A percentile compares a stretch with the other conserved stretches of the same genome.
phyloP scores from a whole-genome alignment of 345 rosid species.

The Bruguiera gymnorhiza region DNA sequence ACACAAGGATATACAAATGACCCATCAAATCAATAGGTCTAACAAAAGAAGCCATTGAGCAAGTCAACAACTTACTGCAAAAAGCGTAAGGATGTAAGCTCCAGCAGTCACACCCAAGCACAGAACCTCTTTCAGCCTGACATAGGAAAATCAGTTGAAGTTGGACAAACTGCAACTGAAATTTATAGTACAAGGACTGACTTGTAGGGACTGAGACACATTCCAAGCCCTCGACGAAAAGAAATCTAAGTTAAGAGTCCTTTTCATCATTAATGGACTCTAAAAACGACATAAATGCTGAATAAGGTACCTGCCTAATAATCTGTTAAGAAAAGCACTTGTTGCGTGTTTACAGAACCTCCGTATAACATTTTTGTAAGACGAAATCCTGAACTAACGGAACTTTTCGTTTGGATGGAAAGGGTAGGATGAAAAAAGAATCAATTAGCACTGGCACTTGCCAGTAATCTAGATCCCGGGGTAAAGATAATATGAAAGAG shows the following conservation, averaged over 20 bases:
- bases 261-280: too few relatives aligned
- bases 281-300: too few relatives aligned
- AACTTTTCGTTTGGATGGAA: too few relatives aligned
- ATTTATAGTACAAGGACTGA: background rate
- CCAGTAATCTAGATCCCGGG: background rate
- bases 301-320: too few relatives aligned
- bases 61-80: conserved; percentile 43
- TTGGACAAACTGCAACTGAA: background rate
- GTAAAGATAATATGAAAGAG: too few relatives aligned
- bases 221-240: too few relatives aligned
- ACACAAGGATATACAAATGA: conserved; percentile 20
- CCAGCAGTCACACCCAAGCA: conserved; percentile 73
- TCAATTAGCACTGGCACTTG: background rate
- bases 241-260: too few relatives aligned
- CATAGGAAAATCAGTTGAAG: background rate
- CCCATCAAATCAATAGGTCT: background rate
- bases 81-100: conserved; percentile 58
- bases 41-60: background rate
- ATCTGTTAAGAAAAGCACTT: too few relatives aligned
- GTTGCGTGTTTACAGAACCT: too few relatives aligned
- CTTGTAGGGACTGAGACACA: too few relatives aligned
- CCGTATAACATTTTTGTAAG: too few relatives aligned
- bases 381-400: too few relatives aligned
- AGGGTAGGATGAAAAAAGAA: background rate
- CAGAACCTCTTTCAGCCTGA: conserved; percentile 50